phyloP scores from a whole-genome alignment of 306 rosid genomes.

The Quercus mongolica region DNA sequence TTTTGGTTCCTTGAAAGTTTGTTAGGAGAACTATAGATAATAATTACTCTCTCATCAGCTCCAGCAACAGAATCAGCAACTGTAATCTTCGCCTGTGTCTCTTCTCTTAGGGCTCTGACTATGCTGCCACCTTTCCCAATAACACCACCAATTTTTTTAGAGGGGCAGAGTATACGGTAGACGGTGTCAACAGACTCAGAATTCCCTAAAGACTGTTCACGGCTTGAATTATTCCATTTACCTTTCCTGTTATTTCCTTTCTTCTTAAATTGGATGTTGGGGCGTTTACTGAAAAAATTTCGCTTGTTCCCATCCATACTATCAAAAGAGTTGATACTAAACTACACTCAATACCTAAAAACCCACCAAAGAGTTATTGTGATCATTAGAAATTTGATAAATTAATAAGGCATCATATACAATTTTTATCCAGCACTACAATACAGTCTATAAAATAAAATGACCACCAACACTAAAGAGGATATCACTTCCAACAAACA shows the following conservation, averaged over 20 bases:
- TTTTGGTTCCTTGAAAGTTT: conserved; percentile 11
- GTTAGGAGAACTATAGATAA: conserved; percentile 22
- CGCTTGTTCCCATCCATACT: conserved; percentile 29
- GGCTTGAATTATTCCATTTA: conserved; percentile 16
- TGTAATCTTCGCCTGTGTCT: conserved; percentile 31
- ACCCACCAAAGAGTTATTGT: neutral
- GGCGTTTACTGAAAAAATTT: conserved; percentile 10
- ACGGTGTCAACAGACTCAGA: conserved; percentile 22
- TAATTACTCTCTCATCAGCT: conserved; percentile 35
- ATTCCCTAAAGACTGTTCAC: conserved; percentile 11
- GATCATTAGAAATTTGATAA: neutral
- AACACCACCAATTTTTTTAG: conserved; percentile 34
- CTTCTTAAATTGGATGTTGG: conserved; percentile 21
- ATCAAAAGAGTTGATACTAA: neutral
- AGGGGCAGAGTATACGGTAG: conserved; percentile 34
- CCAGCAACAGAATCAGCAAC: conserved; percentile 36
- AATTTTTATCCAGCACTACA: neutral
- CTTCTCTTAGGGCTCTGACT: conserved; percentile 27
- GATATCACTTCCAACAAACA: neutral
- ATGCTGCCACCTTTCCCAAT: conserved; percentile 37
- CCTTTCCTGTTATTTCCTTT: conserved; percentile 18
- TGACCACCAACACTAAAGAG: neutral
- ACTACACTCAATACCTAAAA: neutral
- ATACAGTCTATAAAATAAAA: neutral
- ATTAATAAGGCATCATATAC: neutral